A percentile compares a stretch with the other conserved stretches of the same genome.
Conservation (phyloP, 164 flowering plant genomes). For the Chimonanthus salicifolius region DNA sequence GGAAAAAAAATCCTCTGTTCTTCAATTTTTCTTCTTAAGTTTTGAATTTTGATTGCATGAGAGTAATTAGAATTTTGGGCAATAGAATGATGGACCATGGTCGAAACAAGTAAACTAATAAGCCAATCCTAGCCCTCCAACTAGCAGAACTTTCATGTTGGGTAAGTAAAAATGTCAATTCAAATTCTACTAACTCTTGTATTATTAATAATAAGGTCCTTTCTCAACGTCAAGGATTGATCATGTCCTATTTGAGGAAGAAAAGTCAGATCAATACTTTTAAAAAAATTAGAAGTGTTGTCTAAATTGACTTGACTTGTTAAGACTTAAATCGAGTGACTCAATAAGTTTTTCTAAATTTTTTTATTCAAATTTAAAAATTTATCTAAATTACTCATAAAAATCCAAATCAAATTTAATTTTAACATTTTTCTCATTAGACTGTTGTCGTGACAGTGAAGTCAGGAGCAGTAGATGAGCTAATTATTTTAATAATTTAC, state of each 20-base stretch:
- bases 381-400: too few relatives aligned
- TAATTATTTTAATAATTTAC: too few relatives aligned
- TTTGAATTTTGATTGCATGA: not conserved
- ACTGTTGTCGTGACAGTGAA: too few relatives aligned
- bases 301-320: too few relatives aligned
- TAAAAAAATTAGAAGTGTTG: too few relatives aligned
- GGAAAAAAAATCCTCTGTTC: not conserved
- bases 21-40: not conserved
- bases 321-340: too few relatives aligned
- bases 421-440: too few relatives aligned
- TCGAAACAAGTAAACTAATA: not conserved
- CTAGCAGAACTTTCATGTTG: not conserved
- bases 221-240: too few relatives aligned
- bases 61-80: not conserved
- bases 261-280: not conserved
- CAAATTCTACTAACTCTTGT: not conserved
- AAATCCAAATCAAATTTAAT: too few relatives aligned
- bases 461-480: too few relatives aligned
- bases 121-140: not conserved
- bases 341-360: too few relatives aligned
- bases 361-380: too few relatives aligned
- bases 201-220: not conserved
- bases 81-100: not conserved
- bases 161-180: not conserved
- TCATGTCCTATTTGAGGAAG: not conserved